phyloP scores from a whole-genome alignment of 2,329 filamentous ascomycete species.

The Aureobasidium musti region DNA sequence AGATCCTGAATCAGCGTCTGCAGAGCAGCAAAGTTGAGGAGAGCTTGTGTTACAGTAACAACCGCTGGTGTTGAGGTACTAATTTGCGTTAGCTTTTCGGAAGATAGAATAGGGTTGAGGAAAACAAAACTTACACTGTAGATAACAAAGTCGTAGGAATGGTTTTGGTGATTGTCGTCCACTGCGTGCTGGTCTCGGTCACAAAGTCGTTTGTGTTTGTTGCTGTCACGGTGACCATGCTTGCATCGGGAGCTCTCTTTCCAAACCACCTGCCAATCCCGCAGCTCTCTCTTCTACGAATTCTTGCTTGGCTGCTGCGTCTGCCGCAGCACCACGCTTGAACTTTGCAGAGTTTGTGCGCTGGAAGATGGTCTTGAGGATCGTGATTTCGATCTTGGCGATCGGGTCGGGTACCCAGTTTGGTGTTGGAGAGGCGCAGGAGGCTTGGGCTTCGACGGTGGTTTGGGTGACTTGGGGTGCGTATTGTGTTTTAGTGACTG shows the following conservation, averaged over 20 bases:
- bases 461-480: neutral
- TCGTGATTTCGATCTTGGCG: slow-evolving; percentile 6
- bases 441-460: neutral
- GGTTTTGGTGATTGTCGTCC: neutral
- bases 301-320: neutral
- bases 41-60: slow-evolving; percentile 1
- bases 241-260: slow-evolving; percentile 13
- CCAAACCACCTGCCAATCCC: neutral
- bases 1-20: neutral
- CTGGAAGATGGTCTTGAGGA: neutral
- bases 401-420: slow-evolving; percentile 5
- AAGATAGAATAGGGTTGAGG: neutral
- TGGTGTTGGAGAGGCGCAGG: neutral
- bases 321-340: neutral
- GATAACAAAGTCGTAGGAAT: neutral
- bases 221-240: neutral
- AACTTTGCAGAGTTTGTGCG: neutral
- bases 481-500: neutral
- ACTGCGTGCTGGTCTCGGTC: neutral
- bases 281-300: neutral
- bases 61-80: slow-evolving; percentile 7
- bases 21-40: slow-evolving; percentile 7
- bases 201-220: neutral
- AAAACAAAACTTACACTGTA: neutral
- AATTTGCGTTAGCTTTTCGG: neutral